Base-by-base conservation (phyloP, 1,284 basidiomycete genomes). In the Heterobasidion occidentale region DNA sequence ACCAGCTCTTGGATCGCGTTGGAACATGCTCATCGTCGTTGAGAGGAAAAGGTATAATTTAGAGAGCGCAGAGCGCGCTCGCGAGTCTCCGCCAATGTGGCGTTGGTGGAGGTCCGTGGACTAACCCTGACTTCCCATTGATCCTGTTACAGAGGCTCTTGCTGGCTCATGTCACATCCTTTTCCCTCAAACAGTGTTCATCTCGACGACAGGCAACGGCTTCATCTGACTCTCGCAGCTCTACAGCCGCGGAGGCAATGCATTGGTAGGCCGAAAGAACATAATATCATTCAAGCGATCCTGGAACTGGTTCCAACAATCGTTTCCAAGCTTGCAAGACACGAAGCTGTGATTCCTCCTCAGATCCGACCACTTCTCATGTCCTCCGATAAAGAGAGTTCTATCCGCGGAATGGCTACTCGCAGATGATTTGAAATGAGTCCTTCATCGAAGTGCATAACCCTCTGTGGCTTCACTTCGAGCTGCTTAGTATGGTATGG, bases 1-100 rank as follows among this genome's bases (percentile, higher is more conserved):
- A 57, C 92, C 92, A 62, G 87, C 88, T 65, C 86, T 76, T 58
- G 90, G 86, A 81, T 92, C 90, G 68, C 90, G 84, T 81, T 90
- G 88, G 67, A 90, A 92, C 83, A 92, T 90, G 55, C 58, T 62
- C 64, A 65, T 67, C 54, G 35, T 57, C 44, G 52, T 52, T 38
- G 57, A 48, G 19, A 48, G 27, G 15, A 53, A 27, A 50, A 34
- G 52, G 44, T 55, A 6, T 27, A 51, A 17, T 44, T 52, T 27
- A 34, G 38, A 47, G n/a, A 27, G 27, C 33, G 35, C 35, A 33
- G 33, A 52, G 52, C 14, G n/a, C 52, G 55, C 35, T 44, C 42
- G 27, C 51, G 35, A 27, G 17, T 27, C 27, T 27, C 27, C 27
- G 27, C 27, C 27, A 27, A 27, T 27, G 27, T 27, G 27, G 27